A percentile compares a stretch with the other conserved stretches of the same genome.
Evolutionary conservation across 2,329 filamentous ascomycete genomes (phyloP).

Genomic region (Tolypocladium tropicale): DNA sequence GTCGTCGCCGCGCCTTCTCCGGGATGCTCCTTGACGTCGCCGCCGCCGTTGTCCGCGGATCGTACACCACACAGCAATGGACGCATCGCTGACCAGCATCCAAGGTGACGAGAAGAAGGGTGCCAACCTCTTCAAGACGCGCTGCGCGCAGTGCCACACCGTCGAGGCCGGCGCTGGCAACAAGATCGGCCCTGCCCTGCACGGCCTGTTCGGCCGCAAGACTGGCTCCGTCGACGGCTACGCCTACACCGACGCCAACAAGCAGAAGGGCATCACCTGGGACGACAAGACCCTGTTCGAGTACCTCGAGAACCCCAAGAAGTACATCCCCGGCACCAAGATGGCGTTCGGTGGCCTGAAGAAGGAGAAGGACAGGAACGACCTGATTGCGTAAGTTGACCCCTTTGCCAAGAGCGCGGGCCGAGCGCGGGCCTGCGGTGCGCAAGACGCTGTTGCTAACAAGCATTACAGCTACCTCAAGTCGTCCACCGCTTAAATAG

Average conservation of each 20-base stretch:
- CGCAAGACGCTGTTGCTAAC: slow-evolving; percentile 12
- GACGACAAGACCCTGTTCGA: slow-evolving; percentile 78
- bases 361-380: slow-evolving; percentile 99
- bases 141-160: slow-evolving; percentile 98
- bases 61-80: not conserved
- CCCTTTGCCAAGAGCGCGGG: not conserved
- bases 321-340: slow-evolving; percentile 99
- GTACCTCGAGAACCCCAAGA: slow-evolving; percentile 99
- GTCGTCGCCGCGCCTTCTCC: not conserved
- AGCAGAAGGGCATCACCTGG: slow-evolving; percentile 89
- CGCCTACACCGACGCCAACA: slow-evolving; percentile 99
- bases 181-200: slow-evolving; percentile 95
- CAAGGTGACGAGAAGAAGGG: slow-evolving; percentile 90
- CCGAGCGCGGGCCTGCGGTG: not conserved
- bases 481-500: slow-evolving; percentile 56
- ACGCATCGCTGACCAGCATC: not conserved
- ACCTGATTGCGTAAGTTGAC: slow-evolving; percentile 81
- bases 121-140: slow-evolving; percentile 98
- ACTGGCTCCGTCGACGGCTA: slow-evolving; percentile 84
- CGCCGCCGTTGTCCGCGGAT: not conserved
- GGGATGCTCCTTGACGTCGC: not conserved
- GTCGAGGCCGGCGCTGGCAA: slow-evolving; percentile 81
- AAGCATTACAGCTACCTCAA: slow-evolving; percentile 47
- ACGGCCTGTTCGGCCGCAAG: slow-evolving; percentile 97
- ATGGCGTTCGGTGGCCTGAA: slow-evolving; percentile 99